phyloP scores from a whole-genome alignment of 495 filamentous ascomycete species.

The Penicillium dipodomyicola region DNA sequence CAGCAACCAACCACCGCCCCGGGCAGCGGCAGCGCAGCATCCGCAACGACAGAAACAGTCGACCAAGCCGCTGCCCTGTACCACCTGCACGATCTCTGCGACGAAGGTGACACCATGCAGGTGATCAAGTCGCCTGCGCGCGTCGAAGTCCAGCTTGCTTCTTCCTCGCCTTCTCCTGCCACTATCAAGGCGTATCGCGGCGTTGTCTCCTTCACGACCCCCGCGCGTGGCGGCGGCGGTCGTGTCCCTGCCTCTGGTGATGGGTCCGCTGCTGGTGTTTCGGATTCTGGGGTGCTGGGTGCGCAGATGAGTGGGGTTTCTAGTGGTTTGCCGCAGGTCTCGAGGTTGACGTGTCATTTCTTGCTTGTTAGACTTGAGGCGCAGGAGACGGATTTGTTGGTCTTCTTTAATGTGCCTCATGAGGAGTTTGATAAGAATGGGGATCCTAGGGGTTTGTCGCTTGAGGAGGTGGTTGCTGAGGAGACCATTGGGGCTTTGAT shows the following conservation, averaged over 20 bases:
- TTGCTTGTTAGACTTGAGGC: slow-evolving; percentile 67
- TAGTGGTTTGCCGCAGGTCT: slow-evolving; percentile 7
- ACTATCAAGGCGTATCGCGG: slow-evolving; percentile 32
- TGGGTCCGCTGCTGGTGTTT: slow-evolving; percentile 7
- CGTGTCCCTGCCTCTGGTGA: slow-evolving; percentile 7
- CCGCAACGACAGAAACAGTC: slow-evolving; percentile 42
- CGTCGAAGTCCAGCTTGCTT: slow-evolving; percentile 34
- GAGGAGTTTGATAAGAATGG: slow-evolving; percentile 57
- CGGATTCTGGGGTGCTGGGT: slow-evolving; percentile 12
- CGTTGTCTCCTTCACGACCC: slow-evolving; percentile 31
- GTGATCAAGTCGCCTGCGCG: slow-evolving; percentile 47
- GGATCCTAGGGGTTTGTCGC: slow-evolving; percentile 40
- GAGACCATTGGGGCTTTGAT: slow-evolving; percentile 63
- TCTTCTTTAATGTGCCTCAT: slow-evolving; percentile 88
- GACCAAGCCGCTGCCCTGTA: slow-evolving; percentile 62
- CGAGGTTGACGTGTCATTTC: slow-evolving; percentile 35
- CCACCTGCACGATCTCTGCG: slow-evolving; percentile 77
- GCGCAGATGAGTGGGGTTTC: slow-evolving; percentile 2
- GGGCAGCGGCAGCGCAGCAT: slow-evolving; percentile 28
- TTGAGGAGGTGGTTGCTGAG: slow-evolving; percentile 60
- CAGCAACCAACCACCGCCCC: slow-evolving; percentile 20
- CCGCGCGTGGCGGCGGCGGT: slow-evolving; percentile 16
- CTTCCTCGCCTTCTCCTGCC: slow-evolving; percentile 13
- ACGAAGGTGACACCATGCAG: slow-evolving; percentile 54
- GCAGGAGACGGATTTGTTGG: slow-evolving; percentile 78